A percentile compares a stretch with the other conserved stretches of the same genome.
Conservation (phyloP, 2,329 filamentous ascomycete species). For the Penicillium digitatum region DNA sequence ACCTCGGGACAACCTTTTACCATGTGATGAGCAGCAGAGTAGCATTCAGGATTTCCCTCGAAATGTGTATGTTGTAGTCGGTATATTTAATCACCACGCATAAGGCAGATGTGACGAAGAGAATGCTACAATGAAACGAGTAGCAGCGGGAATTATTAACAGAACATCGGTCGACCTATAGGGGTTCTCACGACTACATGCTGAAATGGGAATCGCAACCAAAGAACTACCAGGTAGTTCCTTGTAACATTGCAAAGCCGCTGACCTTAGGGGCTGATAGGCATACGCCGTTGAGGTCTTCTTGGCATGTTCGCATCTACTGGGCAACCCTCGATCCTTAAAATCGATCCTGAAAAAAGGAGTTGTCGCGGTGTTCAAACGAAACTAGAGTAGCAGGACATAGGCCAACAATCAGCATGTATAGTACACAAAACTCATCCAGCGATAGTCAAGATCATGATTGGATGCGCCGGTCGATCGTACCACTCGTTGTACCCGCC, state of each 20-base stretch:
- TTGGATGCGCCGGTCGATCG: background rate
- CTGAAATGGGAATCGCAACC: constrained; percentile 7
- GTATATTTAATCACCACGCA: background rate
- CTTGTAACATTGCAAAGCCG: constrained; percentile 4
- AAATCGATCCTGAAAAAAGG: too few species aligned
- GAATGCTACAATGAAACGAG: background rate
- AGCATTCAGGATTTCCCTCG: background rate
- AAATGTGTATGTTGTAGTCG: background rate
- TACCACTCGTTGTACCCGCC: constrained; percentile 4
- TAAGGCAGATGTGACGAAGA: background rate
- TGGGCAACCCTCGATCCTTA: background rate
- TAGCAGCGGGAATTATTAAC: constrained; percentile 5
- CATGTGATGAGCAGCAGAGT: background rate
- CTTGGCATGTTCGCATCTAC: constrained; percentile 1
- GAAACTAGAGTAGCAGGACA: background rate
- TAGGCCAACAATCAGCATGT: background rate
- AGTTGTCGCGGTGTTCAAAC: background rate
- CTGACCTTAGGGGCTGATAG: constrained; percentile 1
- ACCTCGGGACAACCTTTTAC: background rate
- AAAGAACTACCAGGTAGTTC: constrained; percentile 11
- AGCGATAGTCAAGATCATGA: background rate
- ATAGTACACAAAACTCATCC: background rate
- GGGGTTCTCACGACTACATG: constrained; percentile 2
- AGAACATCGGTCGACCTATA: constrained; percentile 5
- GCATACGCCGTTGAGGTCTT: background rate